Evolutionary conservation across 164 flowering plant genomes (phyloP).

Genomic region (Annona cherimola): DNA sequence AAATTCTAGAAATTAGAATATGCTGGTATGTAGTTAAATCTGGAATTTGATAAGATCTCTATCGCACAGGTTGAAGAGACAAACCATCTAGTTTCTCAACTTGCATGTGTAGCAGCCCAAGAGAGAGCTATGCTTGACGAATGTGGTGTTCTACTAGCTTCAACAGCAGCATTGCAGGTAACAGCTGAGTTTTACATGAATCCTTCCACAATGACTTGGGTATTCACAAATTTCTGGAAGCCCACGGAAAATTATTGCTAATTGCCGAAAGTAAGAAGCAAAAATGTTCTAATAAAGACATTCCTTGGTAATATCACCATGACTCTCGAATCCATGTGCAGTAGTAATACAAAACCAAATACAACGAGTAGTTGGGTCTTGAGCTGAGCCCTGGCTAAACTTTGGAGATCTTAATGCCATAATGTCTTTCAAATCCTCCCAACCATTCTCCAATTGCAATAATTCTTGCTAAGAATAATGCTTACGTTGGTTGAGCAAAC

Average conservation of each 20-base stretch:
- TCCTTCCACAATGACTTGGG: neutral
- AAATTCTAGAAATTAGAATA: neutral
- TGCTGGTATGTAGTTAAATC: neutral
- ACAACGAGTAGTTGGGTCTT: neutral
- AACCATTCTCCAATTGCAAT: no score
- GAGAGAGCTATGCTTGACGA: constrained; percentile 64
- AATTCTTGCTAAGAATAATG: no score
- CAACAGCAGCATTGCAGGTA: constrained; percentile 73
- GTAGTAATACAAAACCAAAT: neutral
- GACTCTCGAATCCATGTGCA: neutral
- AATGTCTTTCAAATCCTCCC: no score
- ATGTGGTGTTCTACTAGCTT: constrained; percentile 58
- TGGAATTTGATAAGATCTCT: neutral
- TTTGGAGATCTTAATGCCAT: no score
- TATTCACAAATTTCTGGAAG: neutral
- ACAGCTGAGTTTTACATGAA: neutral
- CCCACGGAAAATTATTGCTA: neutral
- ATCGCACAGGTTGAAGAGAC: constrained; percentile 52
- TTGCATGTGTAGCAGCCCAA: constrained; percentile 54
- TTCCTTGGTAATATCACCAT: neutral
- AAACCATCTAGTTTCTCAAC: constrained; percentile 57
- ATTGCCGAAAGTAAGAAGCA: neutral
- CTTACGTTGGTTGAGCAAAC: no score
- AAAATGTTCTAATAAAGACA: neutral
- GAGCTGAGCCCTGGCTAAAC: neutral